Conservation (phyloP, 192 early-diverging fungal species). For the Podila horticola region DNA sequence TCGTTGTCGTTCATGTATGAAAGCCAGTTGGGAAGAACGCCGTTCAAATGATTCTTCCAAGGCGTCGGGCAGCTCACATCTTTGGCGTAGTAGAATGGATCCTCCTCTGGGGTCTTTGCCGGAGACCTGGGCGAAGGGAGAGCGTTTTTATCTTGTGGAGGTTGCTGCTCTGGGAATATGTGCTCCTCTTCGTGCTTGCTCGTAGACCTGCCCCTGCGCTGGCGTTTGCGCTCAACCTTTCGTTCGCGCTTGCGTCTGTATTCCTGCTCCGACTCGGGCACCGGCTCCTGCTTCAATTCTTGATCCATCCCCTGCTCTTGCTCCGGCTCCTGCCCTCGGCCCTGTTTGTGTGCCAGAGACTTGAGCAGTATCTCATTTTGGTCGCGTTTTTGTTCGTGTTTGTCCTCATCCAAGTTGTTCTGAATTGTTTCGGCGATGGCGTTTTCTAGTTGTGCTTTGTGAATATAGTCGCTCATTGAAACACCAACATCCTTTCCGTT, state of each 20-base stretch:
- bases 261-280: background rate
- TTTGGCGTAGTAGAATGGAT: constrained; percentile 30
- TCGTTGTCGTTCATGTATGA: constrained; percentile 41
- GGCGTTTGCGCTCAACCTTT: background rate
- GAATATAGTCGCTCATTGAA: constrained; percentile 33
- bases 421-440: background rate
- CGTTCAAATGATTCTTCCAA: constrained; percentile 19
- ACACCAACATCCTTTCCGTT: constrained; percentile 13
- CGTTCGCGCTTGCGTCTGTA: background rate
- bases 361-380: too few species aligned
- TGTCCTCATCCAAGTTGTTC: background rate
- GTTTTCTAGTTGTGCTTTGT: constrained; percentile 5
- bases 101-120: background rate
- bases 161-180: background rate
- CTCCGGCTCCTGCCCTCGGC: background rate
- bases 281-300: background rate
- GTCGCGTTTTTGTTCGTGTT: background rate
- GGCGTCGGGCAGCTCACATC: constrained; percentile 31
- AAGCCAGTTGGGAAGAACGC: constrained; percentile 19
- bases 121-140: background rate
- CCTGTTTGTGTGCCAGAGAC: background rate
- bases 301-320: background rate
- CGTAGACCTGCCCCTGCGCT: background rate
- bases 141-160: background rate
- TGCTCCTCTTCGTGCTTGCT: background rate